phyloP scores from a whole-genome alignment of 768 basidiomycete species.

The Agrocybe praecox region DNA sequence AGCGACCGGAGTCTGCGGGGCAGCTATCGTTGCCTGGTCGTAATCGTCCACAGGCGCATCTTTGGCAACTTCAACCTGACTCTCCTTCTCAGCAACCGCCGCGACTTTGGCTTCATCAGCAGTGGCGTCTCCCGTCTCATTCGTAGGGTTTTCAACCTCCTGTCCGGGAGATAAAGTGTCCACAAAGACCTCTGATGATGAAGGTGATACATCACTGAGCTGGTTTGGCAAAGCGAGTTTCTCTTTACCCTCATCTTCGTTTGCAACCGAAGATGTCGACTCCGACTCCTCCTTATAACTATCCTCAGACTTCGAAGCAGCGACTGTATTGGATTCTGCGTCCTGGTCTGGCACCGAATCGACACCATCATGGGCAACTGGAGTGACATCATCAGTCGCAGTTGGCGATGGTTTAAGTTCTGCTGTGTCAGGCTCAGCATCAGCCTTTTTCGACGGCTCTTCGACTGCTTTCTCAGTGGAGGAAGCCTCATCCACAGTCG shows the following conservation, averaged over 20 bases:
- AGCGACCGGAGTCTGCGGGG: background rate
- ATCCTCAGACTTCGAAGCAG: background rate
- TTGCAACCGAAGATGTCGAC: background rate
- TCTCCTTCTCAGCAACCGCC: background rate
- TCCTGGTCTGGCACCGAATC: too few relatives aligned
- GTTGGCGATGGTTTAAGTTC: background rate
- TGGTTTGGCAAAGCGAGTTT: background rate
- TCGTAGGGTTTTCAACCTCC: background rate
- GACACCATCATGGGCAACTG: conserved; percentile 5
- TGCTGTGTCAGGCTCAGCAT: background rate
- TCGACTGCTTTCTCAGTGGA: background rate
- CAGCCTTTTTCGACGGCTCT: background rate
- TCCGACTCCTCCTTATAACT: background rate
- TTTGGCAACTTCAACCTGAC: background rate
- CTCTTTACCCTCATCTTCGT: background rate
- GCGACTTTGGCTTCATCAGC: background rate
- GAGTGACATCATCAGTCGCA: conserved; percentile 10
- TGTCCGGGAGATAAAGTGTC: background rate
- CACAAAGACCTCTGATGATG: background rate
- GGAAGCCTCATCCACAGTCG: background rate
- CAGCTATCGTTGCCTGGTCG: background rate
- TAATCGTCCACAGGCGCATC: background rate
- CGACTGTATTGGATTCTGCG: background rate
- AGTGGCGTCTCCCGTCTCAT: background rate
- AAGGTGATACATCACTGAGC: background rate